Evolutionary conservation across 208 protist genomes (phyloP), one percentile per base, ranked within the genome.

Genomic region (Leishmania braziliensis): DNA sequence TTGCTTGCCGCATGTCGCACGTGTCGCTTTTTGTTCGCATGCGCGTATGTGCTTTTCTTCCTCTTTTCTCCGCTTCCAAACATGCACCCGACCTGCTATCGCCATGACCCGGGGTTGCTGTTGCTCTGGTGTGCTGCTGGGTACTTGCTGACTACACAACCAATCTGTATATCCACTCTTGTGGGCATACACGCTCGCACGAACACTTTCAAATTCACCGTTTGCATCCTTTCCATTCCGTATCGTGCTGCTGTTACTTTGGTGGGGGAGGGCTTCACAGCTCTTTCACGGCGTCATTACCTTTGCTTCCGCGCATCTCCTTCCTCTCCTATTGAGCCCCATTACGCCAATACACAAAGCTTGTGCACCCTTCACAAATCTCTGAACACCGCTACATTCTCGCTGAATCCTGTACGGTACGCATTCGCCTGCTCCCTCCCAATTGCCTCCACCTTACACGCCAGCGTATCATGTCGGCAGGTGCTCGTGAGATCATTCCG

Each of bases 381-480:
- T 63, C 58, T 63, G 58, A 63, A 8, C 9, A 63, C 29, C 58
- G 9, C 5, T 29, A 33, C 9, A 5, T 29, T 63, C 26, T 63
- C 58, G 26, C 58, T 63, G 1, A 63, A 18, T n/a, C 2, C 26
- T 14, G 58, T 2, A 3, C 14, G 20, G 14, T 46, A 58, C n/a
- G 20, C 14, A 53, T 58, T n/a, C 53, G 5, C 72, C n/a, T 62
- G 29, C 8, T 23, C 5, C 43, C 33, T 62, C 23, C 29, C 16
- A 20, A n/a, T 5, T 74, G 8, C 26, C 20, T 33, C 36, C 79
- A 62, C 48, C 74, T 20, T 60, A 33, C 18, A 39, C 78, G 33
- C 18, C 16, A 33, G 26, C 26, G 39, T 53, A 78, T 8, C 48
- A 94, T 96, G 91, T 94, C 89, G 66, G 86, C 90, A 39, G 90